Percentiles rank a stretch among this genome's conserved stretches.
Evolutionary conservation across 371 early-diverging fungal genomes (phyloP).

Genomic region (Lichtheimia corymbifera): DNA sequence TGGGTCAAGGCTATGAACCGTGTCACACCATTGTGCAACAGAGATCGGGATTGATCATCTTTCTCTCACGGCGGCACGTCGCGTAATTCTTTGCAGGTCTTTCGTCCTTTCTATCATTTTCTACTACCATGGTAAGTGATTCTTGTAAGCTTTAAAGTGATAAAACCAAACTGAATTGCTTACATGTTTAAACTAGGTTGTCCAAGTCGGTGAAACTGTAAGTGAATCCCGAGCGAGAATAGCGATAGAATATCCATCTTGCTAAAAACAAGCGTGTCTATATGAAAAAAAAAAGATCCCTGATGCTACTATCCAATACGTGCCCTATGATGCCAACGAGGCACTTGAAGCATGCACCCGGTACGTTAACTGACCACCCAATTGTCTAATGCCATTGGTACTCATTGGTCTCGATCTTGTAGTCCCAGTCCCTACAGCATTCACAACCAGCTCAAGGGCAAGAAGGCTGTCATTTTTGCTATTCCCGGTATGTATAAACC

Average conservation of each 20-base stretch:
- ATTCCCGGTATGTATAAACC: conserved; percentile 60
- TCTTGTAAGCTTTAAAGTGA: not conserved
- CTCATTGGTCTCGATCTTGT: not conserved
- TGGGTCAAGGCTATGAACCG: too few relatives aligned
- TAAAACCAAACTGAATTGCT: not conserved
- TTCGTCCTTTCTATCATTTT: too few relatives aligned
- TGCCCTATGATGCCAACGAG: conserved; percentile 40
- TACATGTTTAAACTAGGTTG: conserved; percentile 1
- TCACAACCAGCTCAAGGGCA: conserved; percentile 66
- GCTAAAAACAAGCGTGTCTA: not conserved
- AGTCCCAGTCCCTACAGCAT: conserved; percentile 44
- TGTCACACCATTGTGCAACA: too few relatives aligned
- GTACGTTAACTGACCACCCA: conserved; percentile 12
- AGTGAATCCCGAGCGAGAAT: not conserved
- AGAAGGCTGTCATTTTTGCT: conserved; percentile 77
- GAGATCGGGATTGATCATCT: too few relatives aligned
- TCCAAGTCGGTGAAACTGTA: conserved; percentile 32
- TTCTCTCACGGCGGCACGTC: too few relatives aligned
- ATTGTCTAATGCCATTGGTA: not conserved
- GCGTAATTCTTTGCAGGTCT: too few relatives aligned
- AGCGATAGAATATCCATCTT: not conserved
- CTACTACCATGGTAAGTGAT: too few relatives aligned
- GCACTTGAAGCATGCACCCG: conserved; percentile 36
- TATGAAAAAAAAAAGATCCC: conserved; percentile 26
- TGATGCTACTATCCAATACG: conserved; percentile 38